Base-by-base conservation (phyloP, 2,329 filamentous ascomycete genomes). In the Talaromyces sp. region DNA sequence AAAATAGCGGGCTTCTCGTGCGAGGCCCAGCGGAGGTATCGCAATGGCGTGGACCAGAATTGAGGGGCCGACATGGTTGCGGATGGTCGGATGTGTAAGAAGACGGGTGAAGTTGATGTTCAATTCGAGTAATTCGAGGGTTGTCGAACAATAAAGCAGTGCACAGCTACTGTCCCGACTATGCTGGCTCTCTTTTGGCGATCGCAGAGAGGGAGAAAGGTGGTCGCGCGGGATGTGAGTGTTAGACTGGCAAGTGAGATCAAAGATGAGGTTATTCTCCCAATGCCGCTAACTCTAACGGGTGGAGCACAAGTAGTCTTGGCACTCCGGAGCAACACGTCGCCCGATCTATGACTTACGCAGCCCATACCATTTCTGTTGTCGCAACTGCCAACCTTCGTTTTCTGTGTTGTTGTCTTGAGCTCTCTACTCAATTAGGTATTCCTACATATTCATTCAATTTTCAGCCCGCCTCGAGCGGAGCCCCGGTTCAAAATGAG, bases 1-100 rank as follows among this genome's bases (percentile, higher is more conserved):
- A 97, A 96, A 82, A 93, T 90, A 66, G 93, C 93, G 60, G 95
- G 95, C 78, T 90, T 91, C 80, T 95, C 90, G 81, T 92, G 89
- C 60, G 91, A 86, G 62, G 93, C 89, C 92, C 93, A 98, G 80
- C 89, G 89, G 74, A 91, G 81, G 87, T 97, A 98, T 73, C 88
- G 88, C 77, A 96, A 74, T 69, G 95, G 95, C 66, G 86, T 85
- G 70, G 87, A 85, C 88, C 90, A 97, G 90, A 99, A 97, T 73
- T 85, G 84, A 72, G 92, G 90, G 63, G 85, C 84, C 67, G 84
- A 78, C 81, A 83, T 82, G 68, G 66, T 70, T 71, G 35, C 39
- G 52, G 52, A 56, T 19, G 69, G 66, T 68, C 63, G 41, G 59
- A 52, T 50, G 59, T 66, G 68, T 62, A 69, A 66, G 66, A 58